Evolutionary conservation across 2,329 filamentous ascomycete genomes (phyloP), one percentile per base, ranked within the genome.

Genomic region (Fusarium sp.): DNA sequence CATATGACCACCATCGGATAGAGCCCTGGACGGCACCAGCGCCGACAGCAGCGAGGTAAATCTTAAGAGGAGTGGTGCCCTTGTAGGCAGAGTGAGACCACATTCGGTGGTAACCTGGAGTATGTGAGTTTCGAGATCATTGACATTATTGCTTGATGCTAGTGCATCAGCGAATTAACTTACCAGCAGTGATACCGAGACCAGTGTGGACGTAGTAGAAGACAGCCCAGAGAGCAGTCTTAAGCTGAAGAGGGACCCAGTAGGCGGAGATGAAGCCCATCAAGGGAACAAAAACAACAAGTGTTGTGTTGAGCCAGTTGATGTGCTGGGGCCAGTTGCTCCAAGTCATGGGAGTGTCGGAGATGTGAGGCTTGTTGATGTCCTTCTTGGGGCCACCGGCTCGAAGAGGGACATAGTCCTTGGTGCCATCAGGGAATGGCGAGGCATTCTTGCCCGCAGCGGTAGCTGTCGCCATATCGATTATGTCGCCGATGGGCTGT

Each of bases 301-400:
- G 87, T 68, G 86, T 87, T 69, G 93, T 90, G 81, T 97, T 97
- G 73, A 97, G 87, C 94, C 94, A 97, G 87, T 97, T 94, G 85
- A 97, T 87, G 79, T 97, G 94, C 84, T 94, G 91, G 83, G 94
- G 90, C 92, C 93, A 96, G 85, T 97, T 97, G 76, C 86, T 84
- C 81, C 85, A 87, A 65, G 93, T 97, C 75, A 97, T 91, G 62
- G 92, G 91, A 69, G 88, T 88, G 71, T 97, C 94, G 71, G 93
- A 90, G 82, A 97, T 96, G 82, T 97, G 94, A 71, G 82, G 81
- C 77, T 82, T 84, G 67, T 67, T 70, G 30, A 67, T 65, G 58
- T 74, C 70, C 45, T 71, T 76, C 61, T 71, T 71, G 45, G 68
- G 2, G 20, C 32, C 46, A 22, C 60, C 46, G 51, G 43, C 45